Base-by-base conservation (phyloP, 176 grass and related monocot species). In the Elaeis guineensis region DNA sequence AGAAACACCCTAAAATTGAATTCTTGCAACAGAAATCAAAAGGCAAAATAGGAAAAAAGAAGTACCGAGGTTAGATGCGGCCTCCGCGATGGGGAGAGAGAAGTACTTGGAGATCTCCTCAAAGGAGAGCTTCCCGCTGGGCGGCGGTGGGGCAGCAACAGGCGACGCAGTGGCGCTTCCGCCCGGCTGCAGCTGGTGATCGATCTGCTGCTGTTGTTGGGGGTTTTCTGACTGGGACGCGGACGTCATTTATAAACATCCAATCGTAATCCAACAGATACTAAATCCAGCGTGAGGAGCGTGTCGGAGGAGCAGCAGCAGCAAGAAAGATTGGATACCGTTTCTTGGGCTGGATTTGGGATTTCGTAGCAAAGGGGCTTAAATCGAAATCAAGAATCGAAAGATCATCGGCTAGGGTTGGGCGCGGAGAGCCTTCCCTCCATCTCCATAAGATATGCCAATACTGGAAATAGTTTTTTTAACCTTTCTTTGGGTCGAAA, bases 41-140 rank as follows among this genome's bases (percentile, higher is more conserved):
- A 67, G 5, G 52, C 14, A 22, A 19, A 18, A 11, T 26, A 49
- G 35, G 16, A 5, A 4, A 5, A 2, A 32, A 21, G 50, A 5
- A 17, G 9, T 77, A 95, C 90, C 90, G 59, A 95, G 83, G 55
- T 81, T 75, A 60, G 86, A 82, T 44, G 91, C 91, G 1, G 91
- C 91, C 64, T 95, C 91, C 0, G 91, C 81, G 58, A 95, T 90
- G 64, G 91, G 86, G 16, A 95, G 80, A 19, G 83, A 86, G 80
- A 95, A 95, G 69, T 90, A 80, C 67, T 86, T 83, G 57, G 86
- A 90, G 80, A 95, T 95, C 83, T 95, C 91, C 62, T 95, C 86
- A 39, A 87, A 80, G 2, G 91, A 84, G 5, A 95, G 75, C 58
- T 63, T 86, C 6, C 62, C 76, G 18, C 73, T 87, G 0, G 89